phyloP scores from a whole-genome alignment of 441 rosid species.

The Gossypium trilobum region DNA sequence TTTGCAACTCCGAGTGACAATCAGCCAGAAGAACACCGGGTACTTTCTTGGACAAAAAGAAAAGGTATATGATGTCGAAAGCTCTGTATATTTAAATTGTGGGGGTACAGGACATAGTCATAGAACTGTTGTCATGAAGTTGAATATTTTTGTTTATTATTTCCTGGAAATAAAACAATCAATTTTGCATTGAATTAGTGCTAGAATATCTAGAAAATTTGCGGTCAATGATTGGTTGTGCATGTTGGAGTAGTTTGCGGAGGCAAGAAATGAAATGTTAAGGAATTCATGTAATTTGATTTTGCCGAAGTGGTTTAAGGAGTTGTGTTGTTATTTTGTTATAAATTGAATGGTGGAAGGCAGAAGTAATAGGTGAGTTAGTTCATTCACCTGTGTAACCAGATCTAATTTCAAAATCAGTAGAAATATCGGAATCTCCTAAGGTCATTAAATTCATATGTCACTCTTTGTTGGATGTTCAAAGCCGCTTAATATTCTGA shows the following conservation, averaged over 20 bases:
- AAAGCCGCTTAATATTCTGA: too few relatives aligned
- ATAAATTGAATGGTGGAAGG: too few relatives aligned
- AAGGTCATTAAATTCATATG: too few relatives aligned
- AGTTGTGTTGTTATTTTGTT: too few relatives aligned
- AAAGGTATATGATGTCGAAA: conserved; percentile 31
- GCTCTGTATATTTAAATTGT: conserved; percentile 36
- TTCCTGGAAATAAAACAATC: conserved; percentile 24
- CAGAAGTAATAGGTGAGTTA: too few relatives aligned
- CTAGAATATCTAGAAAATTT: background rate
- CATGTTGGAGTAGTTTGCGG: background rate
- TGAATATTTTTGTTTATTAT: conserved; percentile 7
- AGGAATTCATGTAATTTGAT: background rate
- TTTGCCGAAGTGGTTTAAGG: background rate
- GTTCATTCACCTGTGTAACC: too few relatives aligned
- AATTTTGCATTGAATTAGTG: conserved; percentile 16
- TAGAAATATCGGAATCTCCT: too few relatives aligned
- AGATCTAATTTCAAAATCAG: too few relatives aligned
- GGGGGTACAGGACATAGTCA: conserved; percentile 22
- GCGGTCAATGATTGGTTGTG: background rate
- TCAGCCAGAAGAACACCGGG: conserved; percentile 6
- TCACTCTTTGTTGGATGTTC: too few relatives aligned
- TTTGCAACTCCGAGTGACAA: conserved; percentile 14
- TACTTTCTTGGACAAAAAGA: conserved; percentile 12
- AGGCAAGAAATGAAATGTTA: background rate
- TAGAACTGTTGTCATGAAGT: conserved; percentile 20